Percentiles rank a stretch among this genome's conserved stretches.
phyloP scores from a whole-genome alignment of 2,329 filamentous ascomycete species.

The Colletotrichum cordylinicola region DNA sequence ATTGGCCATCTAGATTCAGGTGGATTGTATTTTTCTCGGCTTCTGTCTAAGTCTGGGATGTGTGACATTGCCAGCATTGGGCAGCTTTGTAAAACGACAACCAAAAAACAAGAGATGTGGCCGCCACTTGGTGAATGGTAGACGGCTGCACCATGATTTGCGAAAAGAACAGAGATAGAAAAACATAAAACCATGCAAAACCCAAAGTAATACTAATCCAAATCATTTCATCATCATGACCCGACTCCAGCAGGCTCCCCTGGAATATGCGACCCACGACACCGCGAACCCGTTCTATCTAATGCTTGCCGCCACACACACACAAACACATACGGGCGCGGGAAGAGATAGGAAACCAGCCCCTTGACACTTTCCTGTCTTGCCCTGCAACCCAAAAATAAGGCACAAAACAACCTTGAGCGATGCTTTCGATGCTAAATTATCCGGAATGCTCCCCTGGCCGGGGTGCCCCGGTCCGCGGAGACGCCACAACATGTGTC shows the following conservation, averaged over 20 bases:
- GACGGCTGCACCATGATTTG: neutral
- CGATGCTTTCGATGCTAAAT: neutral
- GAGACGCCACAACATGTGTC: neutral
- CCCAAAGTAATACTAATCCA: neutral
- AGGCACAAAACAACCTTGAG: neutral
- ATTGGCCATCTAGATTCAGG: neutral
- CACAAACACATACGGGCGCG: neutral
- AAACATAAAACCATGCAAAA: neutral
- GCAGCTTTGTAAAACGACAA: neutral
- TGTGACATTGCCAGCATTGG: neutral
- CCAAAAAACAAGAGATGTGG: neutral
- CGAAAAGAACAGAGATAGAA: neutral
- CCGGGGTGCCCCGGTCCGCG: neutral
- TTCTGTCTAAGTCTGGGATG: neutral
- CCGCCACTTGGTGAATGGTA: neutral
- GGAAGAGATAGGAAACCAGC: neutral
- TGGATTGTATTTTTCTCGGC: neutral
- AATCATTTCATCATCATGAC: constrained; percentile 3
- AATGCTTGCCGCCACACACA: neutral
- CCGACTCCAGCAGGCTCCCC: constrained; percentile 19
- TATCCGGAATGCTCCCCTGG: neutral
- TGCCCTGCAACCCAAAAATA: neutral
- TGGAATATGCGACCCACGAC: neutral
- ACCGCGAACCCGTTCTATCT: neutral
- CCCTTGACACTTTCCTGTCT: neutral